Percentiles rank a stretch among this genome's conserved stretches.
phyloP scores from a whole-genome alignment of 1,284 basidiomycete genomes.

The Microbotryomycetes sp. region DNA sequence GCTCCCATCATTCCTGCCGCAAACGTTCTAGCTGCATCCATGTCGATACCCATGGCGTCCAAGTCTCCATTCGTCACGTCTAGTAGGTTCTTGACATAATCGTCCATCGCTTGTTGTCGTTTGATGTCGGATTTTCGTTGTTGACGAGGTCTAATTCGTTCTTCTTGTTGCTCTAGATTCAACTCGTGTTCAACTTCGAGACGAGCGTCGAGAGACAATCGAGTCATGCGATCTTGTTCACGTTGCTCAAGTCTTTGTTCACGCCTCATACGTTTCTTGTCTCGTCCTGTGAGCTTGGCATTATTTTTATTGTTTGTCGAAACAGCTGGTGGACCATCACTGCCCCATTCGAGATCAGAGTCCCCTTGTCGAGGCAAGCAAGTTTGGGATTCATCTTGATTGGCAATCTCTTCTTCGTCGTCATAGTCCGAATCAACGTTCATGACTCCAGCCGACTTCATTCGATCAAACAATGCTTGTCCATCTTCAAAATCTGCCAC shows the following conservation, averaged over 20 bases:
- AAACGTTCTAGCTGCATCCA: conserved; percentile 11
- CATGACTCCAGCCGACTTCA: neutral
- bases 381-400: conserved; percentile 1
- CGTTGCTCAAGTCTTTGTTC: conserved; percentile 17
- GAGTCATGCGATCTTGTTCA: conserved; percentile 25
- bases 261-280: conserved; percentile 4
- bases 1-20: conserved; percentile 11
- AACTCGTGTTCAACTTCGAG: conserved; percentile 9
- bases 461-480: conserved; percentile 9
- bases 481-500: conserved; percentile 10
- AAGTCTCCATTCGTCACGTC: conserved; percentile 5
- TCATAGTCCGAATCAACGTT: conserved; percentile 10
- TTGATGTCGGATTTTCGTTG: neutral
- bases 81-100: conserved; percentile 17
- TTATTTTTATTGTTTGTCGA: neutral
- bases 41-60: neutral
- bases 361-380: conserved; percentile 18
- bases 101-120: conserved; percentile 6
- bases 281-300: neutral
- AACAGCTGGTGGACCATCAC: conserved; percentile 5
- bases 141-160: neutral
- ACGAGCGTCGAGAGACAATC: conserved; percentile 6
- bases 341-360: conserved; percentile 32
- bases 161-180: conserved; percentile 1
- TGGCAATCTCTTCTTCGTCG: neutral